Evolutionary conservation across 768 basidiomycete species (phyloP), one percentile per base, ranked within the genome.

Genomic region (Hericium alpestre): DNA sequence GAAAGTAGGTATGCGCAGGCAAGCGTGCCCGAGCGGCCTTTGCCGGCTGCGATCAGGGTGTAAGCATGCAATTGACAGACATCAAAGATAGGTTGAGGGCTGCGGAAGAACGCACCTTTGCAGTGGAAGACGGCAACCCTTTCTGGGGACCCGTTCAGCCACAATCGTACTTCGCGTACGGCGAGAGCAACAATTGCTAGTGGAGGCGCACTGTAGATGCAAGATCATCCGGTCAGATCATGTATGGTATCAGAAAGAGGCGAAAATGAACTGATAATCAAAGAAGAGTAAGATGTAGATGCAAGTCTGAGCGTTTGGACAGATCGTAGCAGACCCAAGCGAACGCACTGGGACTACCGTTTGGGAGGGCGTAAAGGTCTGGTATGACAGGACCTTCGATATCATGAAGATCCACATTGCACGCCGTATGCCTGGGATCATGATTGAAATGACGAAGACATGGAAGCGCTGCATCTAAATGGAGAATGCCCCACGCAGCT

Each of bases 1-100:
- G 87, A 77, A 13, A 94, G 78, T 2, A 94, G 75, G 67, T 92
- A 90, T 10, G 88, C 76, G 66, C 91, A 91, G 0, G 90, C 87
- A 60, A 93, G 78, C 0, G 87, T 92, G 9, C 92, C 92, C 0
- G 90, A 92, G 54, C 91, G 77, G 13, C 90, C 90, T 68, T 93
- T 87, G 0, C 87, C 86, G 53, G 86, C 87, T 87, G 54, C 16
- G 51, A 7, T 54, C 37, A 51, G 27, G n/a, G 53, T 57, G 43
- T 15, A 20, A 46, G n/a, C 13, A n/a, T n/a, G 15, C 11, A 15
- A 11, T 46, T n/a, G 20, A 18, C 15, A 46, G 43, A 46, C 15
- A 46, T 20, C 43, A n/a, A n/a, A 16, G 6, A 16, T 41, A 4
- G 40, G 40, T 18, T 15, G 41, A 43, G 15, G 41, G 41, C 6